Percentiles rank a stretch among this genome's conserved stretches.
Evolutionary conservation across 2,329 filamentous ascomycete species (phyloP).

Genomic region (Leptographium radiaticola): DNA sequence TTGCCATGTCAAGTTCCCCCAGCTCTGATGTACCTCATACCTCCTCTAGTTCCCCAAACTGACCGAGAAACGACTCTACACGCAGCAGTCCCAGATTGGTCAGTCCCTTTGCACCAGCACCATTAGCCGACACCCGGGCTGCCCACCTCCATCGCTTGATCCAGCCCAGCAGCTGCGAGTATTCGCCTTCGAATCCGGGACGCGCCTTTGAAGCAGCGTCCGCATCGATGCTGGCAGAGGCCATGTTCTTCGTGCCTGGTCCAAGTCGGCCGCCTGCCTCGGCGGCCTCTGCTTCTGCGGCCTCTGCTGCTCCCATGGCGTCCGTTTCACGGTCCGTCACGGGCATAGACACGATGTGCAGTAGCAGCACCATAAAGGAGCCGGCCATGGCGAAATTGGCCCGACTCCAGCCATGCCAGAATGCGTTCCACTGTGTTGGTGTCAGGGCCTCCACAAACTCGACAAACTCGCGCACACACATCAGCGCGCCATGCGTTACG

Average conservation of each 20-base stretch:
- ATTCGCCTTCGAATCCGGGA: constrained; percentile 3
- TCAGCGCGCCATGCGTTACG: constrained; percentile 7
- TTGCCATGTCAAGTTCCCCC: not conserved
- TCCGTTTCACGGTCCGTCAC: not conserved
- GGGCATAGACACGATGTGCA: constrained; percentile 4
- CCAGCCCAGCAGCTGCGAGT: constrained; percentile 7
- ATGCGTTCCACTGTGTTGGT: constrained; percentile 10
- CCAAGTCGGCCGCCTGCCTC: not conserved
- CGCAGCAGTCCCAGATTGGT: constrained; percentile 10
- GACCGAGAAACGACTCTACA: constrained; percentile 6
- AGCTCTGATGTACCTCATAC: not conserved
- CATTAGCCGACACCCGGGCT: constrained; percentile 6
- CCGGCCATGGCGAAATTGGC: constrained; percentile 11
- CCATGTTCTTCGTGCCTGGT: not conserved
- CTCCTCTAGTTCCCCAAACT: not conserved
- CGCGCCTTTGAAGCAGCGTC: not conserved
- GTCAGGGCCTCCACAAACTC: constrained; percentile 11
- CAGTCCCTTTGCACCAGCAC: constrained; percentile 10
- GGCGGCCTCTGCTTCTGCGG: not conserved
- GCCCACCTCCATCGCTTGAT: constrained; percentile 11
- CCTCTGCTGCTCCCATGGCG: not conserved
- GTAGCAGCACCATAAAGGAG: constrained; percentile 9
- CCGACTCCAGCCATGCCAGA: constrained; percentile 13
- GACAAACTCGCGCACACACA: constrained; percentile 11
- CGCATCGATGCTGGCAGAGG: not conserved